Base-by-base conservation (phyloP, 306 rosid species). In the Lathyrus tuberosus region DNA sequence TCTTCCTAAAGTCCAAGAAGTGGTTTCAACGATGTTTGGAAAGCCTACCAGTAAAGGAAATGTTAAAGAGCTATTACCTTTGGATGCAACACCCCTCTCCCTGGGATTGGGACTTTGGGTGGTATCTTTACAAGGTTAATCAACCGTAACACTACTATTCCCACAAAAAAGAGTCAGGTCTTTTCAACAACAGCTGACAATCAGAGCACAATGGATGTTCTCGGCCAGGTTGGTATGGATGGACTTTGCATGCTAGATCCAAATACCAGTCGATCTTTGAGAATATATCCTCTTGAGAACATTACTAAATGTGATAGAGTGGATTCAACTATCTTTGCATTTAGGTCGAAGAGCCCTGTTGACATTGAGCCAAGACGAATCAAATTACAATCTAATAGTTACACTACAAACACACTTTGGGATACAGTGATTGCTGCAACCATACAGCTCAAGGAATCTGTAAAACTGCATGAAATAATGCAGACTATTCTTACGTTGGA, bases 241-340 rank as follows among this genome's bases (percentile, higher is more conserved):
- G 99, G 95, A 48, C 86, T 95, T 71, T 92, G 91, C 0, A 95
- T 95, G 99, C 92, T 91, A 78, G 97, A 95, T 79, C 99, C 96
- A 58, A 66, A 84, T 79, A 84, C 92, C 14, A 83, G 84, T 74
- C 88, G 95, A 64, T 87, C 87, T 40, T 83, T 95, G 84, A 87
- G 97, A 79, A 91, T 95, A 75, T 95, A 95, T 76, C 91, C 96
- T 53, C 96, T 95, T 2, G 99, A 95, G 80, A 91, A 79, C 65
- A 70, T 95, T 69, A 89, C 99, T 13, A 91, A 92, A 91, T 95
- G 99, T 78, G 96, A 95, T 63, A 83, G 77, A 69, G 40, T 81
- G 6, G 97, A 95, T 69, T 91, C 97, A 31, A 86, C 96, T 38
- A 95, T 92, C 57, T 81, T 95, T 17, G 96, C 95, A 44, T 89